Base-by-base conservation (phyloP, 345 rosid genomes). In the Eucalyptus microcorys region DNA sequence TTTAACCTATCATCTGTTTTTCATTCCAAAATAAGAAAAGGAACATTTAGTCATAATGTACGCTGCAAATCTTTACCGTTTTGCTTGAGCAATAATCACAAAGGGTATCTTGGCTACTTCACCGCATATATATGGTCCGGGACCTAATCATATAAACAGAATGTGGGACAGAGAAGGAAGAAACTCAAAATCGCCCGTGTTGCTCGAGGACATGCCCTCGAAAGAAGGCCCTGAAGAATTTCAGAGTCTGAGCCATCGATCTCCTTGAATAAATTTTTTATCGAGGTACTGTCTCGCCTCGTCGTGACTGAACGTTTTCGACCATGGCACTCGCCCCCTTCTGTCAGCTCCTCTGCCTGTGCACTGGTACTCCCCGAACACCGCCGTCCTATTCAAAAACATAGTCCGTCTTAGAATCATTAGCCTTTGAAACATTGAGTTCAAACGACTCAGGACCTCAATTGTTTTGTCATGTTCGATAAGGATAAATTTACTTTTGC, bases 321-420 rank as follows among this genome's bases (percentile, higher is more conserved):
- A 90, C 99, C 99, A 96, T 30, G 96, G 94, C 32, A 94, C 97
- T 52, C 98, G 88, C 4, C 91, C 92, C 42, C 94, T 87, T 88
- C 90, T 93, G 79, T 94, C 92, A 11, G 98, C 98, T 91, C 99
- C 99, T 91, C 91, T 91, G 87, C 99, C 99, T n/a, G 86, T 90
- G 94, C 98, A 95, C 85, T 91, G 91, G 68, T 92, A 98, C 90
- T 98, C 99, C 21, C 98, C 98, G 45, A 98, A 98, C 59, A 92
- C 90, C 8, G 88, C 96, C 19, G 97, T 95, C 90, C 99, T 97
- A 96, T 89, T 24, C 8, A 76, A 76, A 40, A 76, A 21, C 47
- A 76, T 11, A 76, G 27, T 22, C 47, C 4, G 8, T 76, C 45
- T 37, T 37, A 76, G 27, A 76, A 76, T 76, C 15, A 76, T 76